Conservation (phyloP, 169 alveolate species). For the Plasmodium vivax region DNA sequence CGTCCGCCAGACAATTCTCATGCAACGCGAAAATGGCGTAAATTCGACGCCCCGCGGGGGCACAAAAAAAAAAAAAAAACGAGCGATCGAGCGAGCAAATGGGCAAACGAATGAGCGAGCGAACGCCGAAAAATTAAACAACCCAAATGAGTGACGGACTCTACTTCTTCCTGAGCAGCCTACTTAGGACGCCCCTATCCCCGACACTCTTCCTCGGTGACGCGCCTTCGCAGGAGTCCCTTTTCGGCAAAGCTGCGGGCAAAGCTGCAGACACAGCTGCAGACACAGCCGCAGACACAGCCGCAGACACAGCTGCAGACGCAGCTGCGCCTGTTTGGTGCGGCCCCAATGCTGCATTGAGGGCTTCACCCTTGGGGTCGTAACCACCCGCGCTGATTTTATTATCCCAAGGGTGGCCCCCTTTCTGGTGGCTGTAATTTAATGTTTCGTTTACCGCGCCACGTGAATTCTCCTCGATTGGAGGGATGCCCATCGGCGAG, state of each 20-base stretch:
- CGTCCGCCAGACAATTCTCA: not conserved
- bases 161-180: conserved; percentile 52
- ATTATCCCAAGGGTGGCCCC: not conserved
- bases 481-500: not conserved
- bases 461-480: not conserved
- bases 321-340: not conserved
- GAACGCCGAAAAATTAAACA: not conserved
- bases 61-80: not conserved
- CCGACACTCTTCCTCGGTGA: conserved; percentile 7
- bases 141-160: not conserved
- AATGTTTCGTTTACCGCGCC: not conserved
- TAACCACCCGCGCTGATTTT: not conserved
- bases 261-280: no score
- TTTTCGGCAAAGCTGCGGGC: not conserved
- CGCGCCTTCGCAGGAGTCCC: not conserved
- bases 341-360: conserved; percentile 10
- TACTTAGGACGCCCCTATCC: conserved; percentile 67
- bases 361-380: not conserved
- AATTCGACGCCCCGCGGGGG: not conserved
- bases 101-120: not conserved
- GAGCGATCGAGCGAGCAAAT: no score
- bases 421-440: not conserved
- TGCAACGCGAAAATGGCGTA: not conserved
- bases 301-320: no score
- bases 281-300: no score